Evolutionary conservation across 176 grass and related monocot genomes (phyloP).

Genomic region (Triticum timopheevii): DNA sequence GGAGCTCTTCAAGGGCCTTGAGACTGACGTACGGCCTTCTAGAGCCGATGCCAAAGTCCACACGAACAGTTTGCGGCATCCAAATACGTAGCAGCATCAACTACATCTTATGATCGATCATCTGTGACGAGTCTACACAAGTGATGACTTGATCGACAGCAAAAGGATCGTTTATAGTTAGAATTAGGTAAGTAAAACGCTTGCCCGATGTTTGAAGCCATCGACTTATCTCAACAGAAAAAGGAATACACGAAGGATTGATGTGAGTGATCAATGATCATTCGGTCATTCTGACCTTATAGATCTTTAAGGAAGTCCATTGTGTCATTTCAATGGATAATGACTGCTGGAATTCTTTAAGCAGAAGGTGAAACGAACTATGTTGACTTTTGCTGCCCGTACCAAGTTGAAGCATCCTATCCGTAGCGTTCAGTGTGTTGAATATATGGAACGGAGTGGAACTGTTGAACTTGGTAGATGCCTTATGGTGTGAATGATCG

Average conservation of each 20-base stretch:
- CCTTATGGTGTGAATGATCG: not conserved
- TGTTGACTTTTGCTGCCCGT: slow-evolving; percentile 25
- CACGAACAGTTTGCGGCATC: not conserved
- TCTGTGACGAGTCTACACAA: not conserved
- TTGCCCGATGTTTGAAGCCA: slow-evolving; percentile 50
- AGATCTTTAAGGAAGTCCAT: not conserved
- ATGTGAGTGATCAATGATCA: slow-evolving; percentile 25
- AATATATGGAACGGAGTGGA: slow-evolving; percentile 1
- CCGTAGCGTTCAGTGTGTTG: not conserved
- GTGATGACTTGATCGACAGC: slow-evolving; percentile 12
- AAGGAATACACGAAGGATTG: not conserved
- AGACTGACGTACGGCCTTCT: slow-evolving; percentile 22
- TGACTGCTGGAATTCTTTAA: not conserved
- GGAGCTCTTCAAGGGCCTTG: not conserved
- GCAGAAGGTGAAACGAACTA: slow-evolving; percentile 41
- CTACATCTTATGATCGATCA: not conserved
- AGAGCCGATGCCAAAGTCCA: not conserved
- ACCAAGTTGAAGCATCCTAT: not conserved
- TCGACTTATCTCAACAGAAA: slow-evolving; percentile 10
- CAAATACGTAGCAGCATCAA: slow-evolving; percentile 30
- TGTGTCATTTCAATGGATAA: slow-evolving; percentile 15
- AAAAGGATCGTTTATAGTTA: slow-evolving; percentile 21
- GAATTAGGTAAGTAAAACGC: slow-evolving; percentile 27
- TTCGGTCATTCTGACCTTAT: slow-evolving; percentile 26
- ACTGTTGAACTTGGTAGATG: not conserved